phyloP scores from a whole-genome alignment of 2,329 filamentous ascomycete species.

The Decorospora gaudefroyi region DNA sequence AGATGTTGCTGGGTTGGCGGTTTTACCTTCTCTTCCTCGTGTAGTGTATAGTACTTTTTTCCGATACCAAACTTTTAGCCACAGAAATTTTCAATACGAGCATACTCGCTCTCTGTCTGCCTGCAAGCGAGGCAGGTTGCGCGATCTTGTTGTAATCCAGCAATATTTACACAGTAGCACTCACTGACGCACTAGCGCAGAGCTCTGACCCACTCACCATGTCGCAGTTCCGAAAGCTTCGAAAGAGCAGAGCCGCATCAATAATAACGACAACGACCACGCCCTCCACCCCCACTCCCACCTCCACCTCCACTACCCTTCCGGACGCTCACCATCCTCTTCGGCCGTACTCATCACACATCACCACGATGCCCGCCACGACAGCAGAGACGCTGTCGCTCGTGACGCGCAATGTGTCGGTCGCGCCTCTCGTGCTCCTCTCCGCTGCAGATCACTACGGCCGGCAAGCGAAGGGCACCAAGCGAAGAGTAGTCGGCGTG shows the following conservation, averaged over 20 bases:
- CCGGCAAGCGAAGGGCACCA: conserved; percentile 85
- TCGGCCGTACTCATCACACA: conserved; percentile 15
- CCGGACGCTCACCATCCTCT: conserved; percentile 2
- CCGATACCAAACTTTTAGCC: conserved; percentile 26
- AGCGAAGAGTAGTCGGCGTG: conserved; percentile 89
- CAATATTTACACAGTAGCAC: background rate
- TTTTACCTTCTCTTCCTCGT: background rate
- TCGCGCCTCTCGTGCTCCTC: conserved; percentile 95
- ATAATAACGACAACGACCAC: conserved; percentile 29
- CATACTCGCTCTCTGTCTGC: too few species aligned
- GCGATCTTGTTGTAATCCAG: too few species aligned
- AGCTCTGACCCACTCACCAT: conserved; percentile 26
- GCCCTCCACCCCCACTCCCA: conserved; percentile 19
- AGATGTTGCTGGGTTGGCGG: background rate
- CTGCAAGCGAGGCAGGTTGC: too few species aligned
- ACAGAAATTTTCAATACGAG: too few species aligned
- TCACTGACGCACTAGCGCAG: conserved; percentile 30
- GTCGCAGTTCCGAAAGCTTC: conserved; percentile 38
- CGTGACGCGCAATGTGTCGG: conserved; percentile 91
- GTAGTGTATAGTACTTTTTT: conserved; percentile 19
- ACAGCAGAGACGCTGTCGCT: conserved; percentile 95
- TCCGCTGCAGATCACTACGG: conserved; percentile 99
- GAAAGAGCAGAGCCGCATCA: conserved; percentile 45
- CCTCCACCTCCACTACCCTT: conserved; percentile 13
- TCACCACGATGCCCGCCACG: conserved; percentile 78